Percentiles rank a stretch among this genome's conserved stretches.
Evolutionary conservation across 805 yeast species (phyloP).

Genomic region (Monosporozyma aerobia): DNA sequence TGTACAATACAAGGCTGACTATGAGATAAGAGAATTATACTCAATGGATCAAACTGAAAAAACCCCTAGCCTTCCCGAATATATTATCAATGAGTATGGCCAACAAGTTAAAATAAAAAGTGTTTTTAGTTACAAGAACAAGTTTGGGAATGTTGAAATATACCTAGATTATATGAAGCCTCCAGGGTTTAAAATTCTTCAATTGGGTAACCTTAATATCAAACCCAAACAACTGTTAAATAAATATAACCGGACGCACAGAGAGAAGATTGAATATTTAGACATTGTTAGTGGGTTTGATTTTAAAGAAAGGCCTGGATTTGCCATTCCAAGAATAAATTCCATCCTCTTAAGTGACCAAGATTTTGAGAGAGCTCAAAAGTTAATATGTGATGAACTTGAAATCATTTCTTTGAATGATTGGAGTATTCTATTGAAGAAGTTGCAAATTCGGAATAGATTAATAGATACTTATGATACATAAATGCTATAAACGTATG

Average conservation of each 20-base stretch:
- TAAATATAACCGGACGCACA: slow-evolving; percentile 7
- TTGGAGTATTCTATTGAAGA: slow-evolving; percentile 13
- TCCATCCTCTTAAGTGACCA: slow-evolving; percentile 11
- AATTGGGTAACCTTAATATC: background rate
- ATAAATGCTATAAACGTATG: background rate
- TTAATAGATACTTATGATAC: slow-evolving; percentile 6
- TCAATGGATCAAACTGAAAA: slow-evolving; percentile 18
- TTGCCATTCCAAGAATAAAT: slow-evolving; percentile 17
- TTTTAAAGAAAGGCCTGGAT: slow-evolving; percentile 19
- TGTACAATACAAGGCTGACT: slow-evolving; percentile 1
- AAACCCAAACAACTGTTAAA: slow-evolving; percentile 6
- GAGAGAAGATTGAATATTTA: slow-evolving; percentile 6
- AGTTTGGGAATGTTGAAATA: slow-evolving; percentile 18
- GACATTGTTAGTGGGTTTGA: slow-evolving; percentile 25
- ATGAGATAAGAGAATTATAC: slow-evolving; percentile 14
- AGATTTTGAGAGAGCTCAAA: slow-evolving; percentile 7
- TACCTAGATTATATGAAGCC: slow-evolving; percentile 13
- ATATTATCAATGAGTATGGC: slow-evolving; percentile 5
- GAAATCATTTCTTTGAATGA: slow-evolving; percentile 6
- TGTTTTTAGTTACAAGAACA: slow-evolving; percentile 13
- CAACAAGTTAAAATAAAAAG: slow-evolving; percentile 5
- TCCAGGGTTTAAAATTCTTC: slow-evolving; percentile 12
- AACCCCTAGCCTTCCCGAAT: slow-evolving; percentile 12
- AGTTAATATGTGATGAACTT: slow-evolving; percentile 1
- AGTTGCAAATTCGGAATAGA: slow-evolving; percentile 6